Percentiles rank a stretch among this genome's conserved stretches.
Evolutionary conservation across 2,329 filamentous ascomycete genomes (phyloP).

Genomic region (Pseudophaeomoniella oleicola): DNA sequence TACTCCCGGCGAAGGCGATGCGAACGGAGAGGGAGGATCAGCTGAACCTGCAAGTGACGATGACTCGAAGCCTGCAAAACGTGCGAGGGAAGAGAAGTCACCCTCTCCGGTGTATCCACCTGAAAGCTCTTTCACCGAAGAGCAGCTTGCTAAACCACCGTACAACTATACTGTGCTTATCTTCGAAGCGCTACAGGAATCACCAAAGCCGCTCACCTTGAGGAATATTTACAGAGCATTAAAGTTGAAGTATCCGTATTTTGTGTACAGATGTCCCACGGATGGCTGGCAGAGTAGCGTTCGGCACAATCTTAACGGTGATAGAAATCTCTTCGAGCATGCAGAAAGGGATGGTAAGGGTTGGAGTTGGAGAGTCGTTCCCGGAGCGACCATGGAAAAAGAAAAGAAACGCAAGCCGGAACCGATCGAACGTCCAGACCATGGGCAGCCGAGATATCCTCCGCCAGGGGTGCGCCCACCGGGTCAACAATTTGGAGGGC

Average conservation of each 20-base stretch:
- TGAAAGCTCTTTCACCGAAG: constrained; percentile 43
- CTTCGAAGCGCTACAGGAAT: constrained; percentile 46
- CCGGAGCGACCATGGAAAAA: constrained; percentile 44
- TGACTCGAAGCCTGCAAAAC: constrained; percentile 12
- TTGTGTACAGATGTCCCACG: constrained; percentile 45
- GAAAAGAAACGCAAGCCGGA: constrained; percentile 33
- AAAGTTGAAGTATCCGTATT: constrained; percentile 47
- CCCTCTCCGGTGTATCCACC: constrained; percentile 48
- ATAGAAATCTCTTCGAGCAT: constrained; percentile 40
- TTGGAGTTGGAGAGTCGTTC: constrained; percentile 47
- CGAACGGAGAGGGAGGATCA: background rate
- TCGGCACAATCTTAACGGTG: constrained; percentile 47
- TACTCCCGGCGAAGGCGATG: constrained; percentile 24
- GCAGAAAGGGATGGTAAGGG: constrained; percentile 48
- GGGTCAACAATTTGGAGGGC: background rate
- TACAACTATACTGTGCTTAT: constrained; percentile 51
- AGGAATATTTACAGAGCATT: constrained; percentile 53
- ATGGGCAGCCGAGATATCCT: background rate
- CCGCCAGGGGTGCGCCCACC: background rate
- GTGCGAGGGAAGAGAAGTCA: constrained; percentile 31
- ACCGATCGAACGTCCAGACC: constrained; percentile 5
- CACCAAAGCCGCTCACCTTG: constrained; percentile 43
- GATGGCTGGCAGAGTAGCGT: constrained; percentile 55
- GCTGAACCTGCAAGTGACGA: background rate
- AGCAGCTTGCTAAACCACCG: constrained; percentile 47